Evolutionary conservation across 2,329 filamentous ascomycete species (phyloP), one percentile per base, ranked within the genome.

Genomic region (Corinectria fuckeliana): DNA sequence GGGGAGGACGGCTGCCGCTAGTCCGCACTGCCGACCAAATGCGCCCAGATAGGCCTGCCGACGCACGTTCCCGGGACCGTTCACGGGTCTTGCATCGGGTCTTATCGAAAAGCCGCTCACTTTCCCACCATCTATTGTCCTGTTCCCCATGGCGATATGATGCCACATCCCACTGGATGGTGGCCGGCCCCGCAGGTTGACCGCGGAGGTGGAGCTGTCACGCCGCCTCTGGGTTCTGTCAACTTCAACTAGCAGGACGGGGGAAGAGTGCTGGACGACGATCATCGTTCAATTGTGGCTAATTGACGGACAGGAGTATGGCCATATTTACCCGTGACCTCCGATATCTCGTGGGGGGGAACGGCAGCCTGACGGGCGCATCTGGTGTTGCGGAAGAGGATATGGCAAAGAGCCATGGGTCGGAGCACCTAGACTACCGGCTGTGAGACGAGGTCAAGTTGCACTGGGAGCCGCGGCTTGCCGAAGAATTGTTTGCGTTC

Each of bases 401-500:
- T n/a, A 45, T 50, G 34, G 44, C 56, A 30, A 21, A 30, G 25
- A 20, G 6, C 28, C n/a, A 58, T 53, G 53, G 48, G 38, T 26
- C 48, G 39, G 32, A 63, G 49, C 58, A 25, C 11, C 21, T 52
- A n/a, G n/a, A n/a, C n/a, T n/a, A n/a, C n/a, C n/a, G 50, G 48
- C 56, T 23, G 23, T 47, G 42, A 61, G 11, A 53, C 32, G 4
- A n/a, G 5, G 11, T 2, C 16, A 38, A 6, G 44, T 16, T 16
- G 38, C 58, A 61, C 32, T 2, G n/a, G 44, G 42, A 59, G 57
- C 62, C 62, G 60, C 50, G 34, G 23, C 23, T 62, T 63, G 32
- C 65, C 49, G 56, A 54, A 14, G n/a, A n/a, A n/a, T 11, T 44
- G 13, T 21, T 23, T 36, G 42, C 36, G 50, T 51, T 55, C 58